phyloP scores from a whole-genome alignment of 139 green algal species.

The Coelastrella sp. region DNA sequence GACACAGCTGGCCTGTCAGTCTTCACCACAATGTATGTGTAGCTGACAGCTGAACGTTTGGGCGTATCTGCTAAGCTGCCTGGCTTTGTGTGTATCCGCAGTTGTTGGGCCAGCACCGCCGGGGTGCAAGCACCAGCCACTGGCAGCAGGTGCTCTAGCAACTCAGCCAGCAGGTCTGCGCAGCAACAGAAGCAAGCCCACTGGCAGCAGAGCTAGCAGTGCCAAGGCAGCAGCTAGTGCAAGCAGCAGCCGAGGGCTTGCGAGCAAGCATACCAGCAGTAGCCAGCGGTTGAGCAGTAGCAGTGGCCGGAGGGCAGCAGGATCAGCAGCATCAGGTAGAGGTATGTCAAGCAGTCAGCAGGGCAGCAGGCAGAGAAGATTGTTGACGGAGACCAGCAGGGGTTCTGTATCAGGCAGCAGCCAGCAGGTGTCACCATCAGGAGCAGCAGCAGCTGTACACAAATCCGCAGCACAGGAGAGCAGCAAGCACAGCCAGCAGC shows the following conservation, averaged over 20 bases:
- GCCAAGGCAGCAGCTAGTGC: neutral
- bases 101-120: neutral
- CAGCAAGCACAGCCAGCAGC: neutral
- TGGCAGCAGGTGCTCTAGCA: neutral
- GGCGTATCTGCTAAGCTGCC: no score
- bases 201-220: neutral
- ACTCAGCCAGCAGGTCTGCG: neutral
- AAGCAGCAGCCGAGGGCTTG: neutral
- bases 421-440: slow-evolving; percentile 12
- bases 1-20: no score
- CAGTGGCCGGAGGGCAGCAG: neutral
- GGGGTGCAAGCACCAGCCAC: neutral
- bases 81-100: no score
- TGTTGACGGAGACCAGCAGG: slow-evolving; percentile 16
- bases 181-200: neutral
- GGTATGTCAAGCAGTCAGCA: neutral
- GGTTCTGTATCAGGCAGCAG: neutral
- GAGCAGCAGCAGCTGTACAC: slow-evolving; percentile 10
- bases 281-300: neutral
- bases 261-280: neutral
- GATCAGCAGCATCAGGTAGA: neutral
- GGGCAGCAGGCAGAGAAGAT: neutral
- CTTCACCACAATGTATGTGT: no score
- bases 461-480: neutral
- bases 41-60: no score